Evolutionary conservation across 768 basidiomycete genomes (phyloP).

Genomic region (Calocera cornea): DNA sequence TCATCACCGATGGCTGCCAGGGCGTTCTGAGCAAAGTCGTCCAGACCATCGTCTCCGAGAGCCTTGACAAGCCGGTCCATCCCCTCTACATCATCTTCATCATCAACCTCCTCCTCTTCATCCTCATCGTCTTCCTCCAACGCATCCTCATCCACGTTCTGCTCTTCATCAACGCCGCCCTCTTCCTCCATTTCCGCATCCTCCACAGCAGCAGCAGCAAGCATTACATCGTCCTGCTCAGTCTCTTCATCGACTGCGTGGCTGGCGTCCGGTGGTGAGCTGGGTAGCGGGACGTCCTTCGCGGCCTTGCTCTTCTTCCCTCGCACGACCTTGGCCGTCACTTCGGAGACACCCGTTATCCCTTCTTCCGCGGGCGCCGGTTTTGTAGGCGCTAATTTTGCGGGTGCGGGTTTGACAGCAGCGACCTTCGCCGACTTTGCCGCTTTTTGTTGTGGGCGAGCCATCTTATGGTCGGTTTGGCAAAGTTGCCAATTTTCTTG

Average conservation of each 20-base stretch:
- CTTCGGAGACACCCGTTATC: not conserved
- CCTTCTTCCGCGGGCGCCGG: not conserved
- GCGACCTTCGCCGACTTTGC: not conserved
- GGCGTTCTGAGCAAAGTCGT: slow-evolving; percentile 50
- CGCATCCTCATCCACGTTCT: slow-evolving; percentile 13
- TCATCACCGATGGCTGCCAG: slow-evolving; percentile 32
- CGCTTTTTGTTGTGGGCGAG: not conserved
- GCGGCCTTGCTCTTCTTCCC: not conserved
- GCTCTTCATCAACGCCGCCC: slow-evolving; percentile 3
- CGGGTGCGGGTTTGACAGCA: no score
- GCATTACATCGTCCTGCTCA: not conserved
- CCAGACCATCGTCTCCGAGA: slow-evolving; percentile 50
- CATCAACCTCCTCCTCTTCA: slow-evolving; percentile 17
- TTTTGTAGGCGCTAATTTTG: no score
- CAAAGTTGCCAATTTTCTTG: not conserved
- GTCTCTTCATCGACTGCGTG: no score
- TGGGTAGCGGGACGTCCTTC: not conserved
- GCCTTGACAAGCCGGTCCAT: slow-evolving; percentile 43
- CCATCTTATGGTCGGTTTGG: not conserved
- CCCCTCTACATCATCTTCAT: slow-evolving; percentile 43
- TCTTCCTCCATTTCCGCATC: not conserved
- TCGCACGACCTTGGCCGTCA: not conserved
- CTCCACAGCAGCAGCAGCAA: not conserved
- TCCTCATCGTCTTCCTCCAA: slow-evolving; percentile 19
- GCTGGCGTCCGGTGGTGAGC: not conserved